Conservation (phyloP, 768 basidiomycete genomes). For the Xerocomus potaroensis region DNA sequence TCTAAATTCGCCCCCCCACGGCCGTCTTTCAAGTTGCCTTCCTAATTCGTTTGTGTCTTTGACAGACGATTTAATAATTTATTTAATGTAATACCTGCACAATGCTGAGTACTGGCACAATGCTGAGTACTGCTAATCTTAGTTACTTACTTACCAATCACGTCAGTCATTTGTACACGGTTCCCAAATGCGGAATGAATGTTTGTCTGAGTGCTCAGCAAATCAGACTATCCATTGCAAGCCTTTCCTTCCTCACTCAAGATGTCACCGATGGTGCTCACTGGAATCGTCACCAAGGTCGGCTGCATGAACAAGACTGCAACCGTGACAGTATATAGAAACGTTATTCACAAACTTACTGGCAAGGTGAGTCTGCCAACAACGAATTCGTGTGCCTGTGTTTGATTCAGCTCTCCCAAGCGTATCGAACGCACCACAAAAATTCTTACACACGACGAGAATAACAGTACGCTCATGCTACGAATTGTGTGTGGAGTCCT, state of each 20-base stretch:
- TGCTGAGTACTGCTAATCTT: background rate
- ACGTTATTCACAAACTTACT: constrained; percentile 65
- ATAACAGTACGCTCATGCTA: constrained; percentile 52
- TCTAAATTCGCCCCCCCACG: constrained; percentile 41
- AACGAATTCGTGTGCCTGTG: background rate
- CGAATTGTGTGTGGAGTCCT: background rate
- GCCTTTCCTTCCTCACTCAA: no score
- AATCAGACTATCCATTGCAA: no score
- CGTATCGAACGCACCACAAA: constrained; percentile 74
- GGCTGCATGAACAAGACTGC: constrained; percentile 83
- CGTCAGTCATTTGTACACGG: background rate
- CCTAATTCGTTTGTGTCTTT: constrained; percentile 2
- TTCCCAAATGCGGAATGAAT: no score
- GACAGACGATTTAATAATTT: background rate
- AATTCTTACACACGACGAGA: constrained; percentile 70
- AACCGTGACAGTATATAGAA: constrained; percentile 76
- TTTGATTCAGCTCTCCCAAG: constrained; percentile 34
- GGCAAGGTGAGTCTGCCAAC: constrained; percentile 55
- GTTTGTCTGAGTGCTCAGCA: no score
- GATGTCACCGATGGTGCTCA: constrained; percentile 78
- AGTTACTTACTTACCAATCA: no score
- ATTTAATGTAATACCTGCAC: constrained; percentile 1
- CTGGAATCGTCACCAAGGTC: constrained; percentile 72
- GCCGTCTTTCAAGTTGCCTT: constrained; percentile 8
- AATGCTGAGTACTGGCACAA: background rate